Evolutionary conservation across 140 eudicot genomes (phyloP), one percentile per base, ranked within the genome.

Genomic region (Ambrosia hybrid): DNA sequence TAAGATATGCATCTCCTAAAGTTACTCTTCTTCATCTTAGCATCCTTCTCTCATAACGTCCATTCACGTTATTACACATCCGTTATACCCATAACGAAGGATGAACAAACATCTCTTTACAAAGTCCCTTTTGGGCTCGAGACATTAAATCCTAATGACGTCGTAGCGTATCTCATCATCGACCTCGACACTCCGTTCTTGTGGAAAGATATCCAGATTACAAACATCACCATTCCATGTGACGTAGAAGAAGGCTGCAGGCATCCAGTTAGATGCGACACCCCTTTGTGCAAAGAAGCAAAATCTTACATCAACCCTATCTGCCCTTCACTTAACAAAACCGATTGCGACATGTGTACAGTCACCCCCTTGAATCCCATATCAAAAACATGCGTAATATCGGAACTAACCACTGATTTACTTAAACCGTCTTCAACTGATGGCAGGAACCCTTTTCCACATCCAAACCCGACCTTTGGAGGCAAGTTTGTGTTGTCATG

Each of bases 331-430:
- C 26, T 21, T 9, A 64, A 64, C 57, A 61, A 61, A 36, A 33
- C 36, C 45, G 67, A 43, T 1, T 61, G 67, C 46, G 0, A 4
- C 16, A 61, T 10, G 3, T 74, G 78, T 6, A 1, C 56, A 0
- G 72, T 74, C 57, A 74, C 65, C 9, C 72, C 71, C 0, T 46
- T 64, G 3, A 74, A 74, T 9, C 72, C 72, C 2, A 12, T 64
- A n/a, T 38, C 69, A 14, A 64, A 37, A 12, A 6, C 51, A 0
- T 64, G 69, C 34, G 39, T 7, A 12, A 51, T 51, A 33, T 41
- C 65, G 17, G 34, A 64, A 7, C 1, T 64, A 39, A 64, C 69
- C 9, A 64, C 69, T n/a, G 69, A 64, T 39, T 37, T 64, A 9
- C 6, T 39, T 2, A 38, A 2, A 64, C 5, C 7, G 39, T 64